Percentiles rank a stretch among this genome's conserved stretches.
Conservation (phyloP, 345 rosid genomes). For the Nasturtium officinale region DNA sequence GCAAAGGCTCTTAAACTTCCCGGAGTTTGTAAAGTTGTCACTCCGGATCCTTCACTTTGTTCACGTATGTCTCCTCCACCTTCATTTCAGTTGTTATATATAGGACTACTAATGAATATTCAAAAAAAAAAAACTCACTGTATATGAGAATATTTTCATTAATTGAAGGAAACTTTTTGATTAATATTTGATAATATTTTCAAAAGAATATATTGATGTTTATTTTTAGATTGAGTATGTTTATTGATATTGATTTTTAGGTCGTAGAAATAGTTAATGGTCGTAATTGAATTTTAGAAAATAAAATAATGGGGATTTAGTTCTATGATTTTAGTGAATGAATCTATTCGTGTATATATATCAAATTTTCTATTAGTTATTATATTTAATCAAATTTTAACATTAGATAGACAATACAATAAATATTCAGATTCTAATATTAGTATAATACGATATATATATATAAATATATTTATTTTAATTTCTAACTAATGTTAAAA, state of each 20-base stretch:
- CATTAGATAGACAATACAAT: too few species aligned
- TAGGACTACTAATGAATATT: not conserved
- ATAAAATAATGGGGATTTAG: not conserved
- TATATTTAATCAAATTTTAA: not conserved
- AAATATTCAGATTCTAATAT: too few species aligned
- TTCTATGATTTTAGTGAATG: not conserved
- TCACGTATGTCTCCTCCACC: slow-evolving; percentile 24
- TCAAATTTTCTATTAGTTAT: not conserved
- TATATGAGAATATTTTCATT: not conserved
- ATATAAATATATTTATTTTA: not conserved
- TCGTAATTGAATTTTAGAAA: not conserved
- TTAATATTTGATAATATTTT: not conserved
- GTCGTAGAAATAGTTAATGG: not conserved
- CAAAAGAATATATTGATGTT: not conserved
- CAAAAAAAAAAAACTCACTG: not conserved
- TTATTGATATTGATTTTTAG: not conserved
- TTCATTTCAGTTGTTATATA: not conserved
- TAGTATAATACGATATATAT: too few species aligned
- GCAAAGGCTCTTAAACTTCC: slow-evolving; percentile 75
- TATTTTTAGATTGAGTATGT: not conserved
- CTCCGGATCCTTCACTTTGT: slow-evolving; percentile 54
- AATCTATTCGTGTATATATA: not conserved
- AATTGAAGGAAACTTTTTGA: too few species aligned
- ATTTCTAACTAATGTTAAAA: not conserved
- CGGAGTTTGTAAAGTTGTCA: slow-evolving; percentile 48